Evolutionary conservation across 176 grass and related monocot species (phyloP).

Genomic region (Hyparrhenia diplandra): DNA sequence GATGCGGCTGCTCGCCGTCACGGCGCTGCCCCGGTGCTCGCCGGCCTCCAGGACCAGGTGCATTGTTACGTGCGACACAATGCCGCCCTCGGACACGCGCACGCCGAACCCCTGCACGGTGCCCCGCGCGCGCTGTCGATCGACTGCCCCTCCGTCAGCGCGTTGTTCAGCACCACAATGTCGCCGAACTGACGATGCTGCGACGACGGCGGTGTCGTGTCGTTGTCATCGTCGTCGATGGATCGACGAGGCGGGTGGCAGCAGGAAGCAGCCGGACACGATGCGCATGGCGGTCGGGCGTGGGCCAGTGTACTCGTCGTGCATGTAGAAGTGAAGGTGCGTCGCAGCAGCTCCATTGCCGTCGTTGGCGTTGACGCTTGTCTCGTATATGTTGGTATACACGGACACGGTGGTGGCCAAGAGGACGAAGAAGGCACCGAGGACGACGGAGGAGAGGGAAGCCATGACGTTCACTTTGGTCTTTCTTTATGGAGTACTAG

Average conservation of each 20-base stretch:
- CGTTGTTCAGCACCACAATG: neutral
- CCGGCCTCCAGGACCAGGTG: too few species aligned
- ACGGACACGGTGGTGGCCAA: neutral
- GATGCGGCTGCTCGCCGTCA: too few species aligned
- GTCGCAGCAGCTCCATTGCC: neutral
- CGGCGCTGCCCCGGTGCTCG: too few species aligned
- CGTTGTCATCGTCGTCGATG: neutral
- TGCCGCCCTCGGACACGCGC: too few species aligned
- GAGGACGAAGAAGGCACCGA: neutral
- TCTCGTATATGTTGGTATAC: neutral
- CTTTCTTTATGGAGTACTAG: too few species aligned
- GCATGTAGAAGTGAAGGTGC: constrained; percentile 7
- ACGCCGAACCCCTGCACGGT: too few species aligned
- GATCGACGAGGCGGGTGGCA: neutral
- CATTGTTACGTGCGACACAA: too few species aligned
- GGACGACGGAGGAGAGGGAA: neutral
- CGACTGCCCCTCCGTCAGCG: neutral
- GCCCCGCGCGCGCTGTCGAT: too few species aligned
- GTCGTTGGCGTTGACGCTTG: neutral
- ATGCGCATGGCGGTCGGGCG: neutral
- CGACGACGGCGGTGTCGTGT: neutral
- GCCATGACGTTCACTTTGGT: neutral
- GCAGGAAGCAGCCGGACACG: neutral
- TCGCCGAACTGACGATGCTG: neutral
- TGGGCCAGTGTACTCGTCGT: neutral